Conservation (phyloP, 2,329 filamentous ascomycete species). For the Ophiocordyceps camponoti-rufipedis region DNA sequence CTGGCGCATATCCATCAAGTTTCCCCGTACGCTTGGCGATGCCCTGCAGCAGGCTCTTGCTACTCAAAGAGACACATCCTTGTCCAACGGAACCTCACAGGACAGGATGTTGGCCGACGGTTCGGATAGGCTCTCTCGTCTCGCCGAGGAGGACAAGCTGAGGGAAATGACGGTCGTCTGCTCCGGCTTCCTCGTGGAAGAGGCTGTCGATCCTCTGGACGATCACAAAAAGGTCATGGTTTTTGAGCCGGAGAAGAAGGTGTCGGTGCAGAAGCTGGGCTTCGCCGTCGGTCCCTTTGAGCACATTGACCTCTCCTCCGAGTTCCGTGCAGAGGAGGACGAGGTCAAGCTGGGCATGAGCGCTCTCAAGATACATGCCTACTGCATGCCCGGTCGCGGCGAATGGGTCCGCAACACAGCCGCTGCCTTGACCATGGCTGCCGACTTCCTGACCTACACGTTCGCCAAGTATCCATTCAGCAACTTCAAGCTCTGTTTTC, state of each 20-base stretch:
- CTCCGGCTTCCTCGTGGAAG: conserved; percentile 75
- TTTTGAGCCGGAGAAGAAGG: conserved; percentile 57
- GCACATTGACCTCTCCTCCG: conserved; percentile 67
- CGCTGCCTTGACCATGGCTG: conserved; percentile 63
- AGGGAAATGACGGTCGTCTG: conserved; percentile 82
- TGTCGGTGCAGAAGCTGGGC: conserved; percentile 76
- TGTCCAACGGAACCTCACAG: conserved; percentile 5
- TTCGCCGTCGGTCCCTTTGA: conserved; percentile 93
- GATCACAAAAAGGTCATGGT: conserved; percentile 73
- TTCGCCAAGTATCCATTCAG: conserved; percentile 85
- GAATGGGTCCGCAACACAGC: conserved; percentile 79
- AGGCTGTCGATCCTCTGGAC: conserved; percentile 59
- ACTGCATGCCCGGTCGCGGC: conserved; percentile 68
- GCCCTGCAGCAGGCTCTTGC: conserved; percentile 33
- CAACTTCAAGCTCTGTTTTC: conserved; percentile 83
- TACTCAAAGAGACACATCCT: conserved; percentile 18
- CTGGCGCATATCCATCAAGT: conserved; percentile 80
- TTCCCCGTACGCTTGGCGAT: conserved; percentile 73
- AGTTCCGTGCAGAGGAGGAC: conserved; percentile 77
- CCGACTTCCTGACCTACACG: conserved; percentile 79
- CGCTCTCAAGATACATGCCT: conserved; percentile 76
- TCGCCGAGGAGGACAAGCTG: conserved; percentile 64
- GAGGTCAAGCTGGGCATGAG: conserved; percentile 81
- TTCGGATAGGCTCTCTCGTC: conserved; percentile 21
- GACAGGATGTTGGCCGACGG: conserved; percentile 21